Conservation (phyloP, 331 rosid genomes). For the Ulmus americana region DNA sequence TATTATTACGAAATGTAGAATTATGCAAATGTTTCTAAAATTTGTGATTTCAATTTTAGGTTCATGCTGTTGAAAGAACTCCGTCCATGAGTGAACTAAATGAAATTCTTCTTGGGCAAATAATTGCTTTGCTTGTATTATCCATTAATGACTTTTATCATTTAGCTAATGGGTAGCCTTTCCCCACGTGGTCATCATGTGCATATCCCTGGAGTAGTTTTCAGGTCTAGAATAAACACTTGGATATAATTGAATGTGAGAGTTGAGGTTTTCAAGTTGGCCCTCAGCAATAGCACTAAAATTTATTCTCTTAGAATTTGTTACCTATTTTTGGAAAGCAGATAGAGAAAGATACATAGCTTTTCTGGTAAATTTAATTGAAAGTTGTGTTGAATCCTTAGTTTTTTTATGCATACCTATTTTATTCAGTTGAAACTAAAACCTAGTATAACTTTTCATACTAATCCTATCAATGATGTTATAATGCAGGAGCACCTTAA, state of each 20-base stretch:
- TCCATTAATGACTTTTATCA: not conserved
- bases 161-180: not conserved
- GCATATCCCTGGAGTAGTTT: not conserved
- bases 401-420: not conserved
- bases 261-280: not conserved
- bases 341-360: too few species aligned
- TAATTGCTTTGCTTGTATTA: slow-evolving; percentile 22
- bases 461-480: slow-evolving; percentile 24
- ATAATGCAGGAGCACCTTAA: slow-evolving; percentile 77
- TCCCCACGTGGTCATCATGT: not conserved
- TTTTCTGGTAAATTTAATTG: not conserved
- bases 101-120: slow-evolving; percentile 65
- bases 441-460: slow-evolving; percentile 13
- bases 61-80: slow-evolving; percentile 85
- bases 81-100: slow-evolving; percentile 97
- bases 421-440: not conserved
- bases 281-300: not conserved
- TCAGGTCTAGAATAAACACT: not conserved
- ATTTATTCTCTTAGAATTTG: not conserved
- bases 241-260: not conserved
- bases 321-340: not conserved
- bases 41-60: slow-evolving; percentile 51
- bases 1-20: too few species aligned
- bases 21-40: slow-evolving; percentile 19
- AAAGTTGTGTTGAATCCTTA: slow-evolving; percentile 4